phyloP scores from a whole-genome alignment of 805 yeast genomes.

The Komagataella populi region DNA sequence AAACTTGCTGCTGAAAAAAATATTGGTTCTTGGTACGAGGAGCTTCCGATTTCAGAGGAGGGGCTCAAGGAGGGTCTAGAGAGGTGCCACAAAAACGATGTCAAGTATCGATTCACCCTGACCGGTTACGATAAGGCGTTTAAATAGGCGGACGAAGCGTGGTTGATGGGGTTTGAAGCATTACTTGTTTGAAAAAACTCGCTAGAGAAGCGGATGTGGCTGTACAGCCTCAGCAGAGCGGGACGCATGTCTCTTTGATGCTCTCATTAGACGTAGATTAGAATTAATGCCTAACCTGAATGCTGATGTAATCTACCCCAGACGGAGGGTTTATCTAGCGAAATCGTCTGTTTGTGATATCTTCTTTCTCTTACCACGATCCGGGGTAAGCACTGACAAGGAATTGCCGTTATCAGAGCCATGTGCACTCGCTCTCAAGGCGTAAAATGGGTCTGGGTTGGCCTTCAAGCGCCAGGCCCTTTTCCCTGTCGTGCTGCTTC shows the following conservation, averaged over 20 bases:
- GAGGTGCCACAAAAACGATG: conserved; percentile 40
- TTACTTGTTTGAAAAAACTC: no score
- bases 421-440: background rate
- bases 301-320: background rate
- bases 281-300: background rate
- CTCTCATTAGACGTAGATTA: background rate
- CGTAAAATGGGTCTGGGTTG: background rate
- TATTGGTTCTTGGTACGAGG: conserved; percentile 52
- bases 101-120: conserved; percentile 51
- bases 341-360: background rate
- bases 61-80: conserved; percentile 42
- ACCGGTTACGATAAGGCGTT: conserved; percentile 39
- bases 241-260: background rate
- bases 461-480: background rate
- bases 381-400: background rate
- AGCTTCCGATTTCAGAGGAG: conserved; percentile 36
- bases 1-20: conserved; percentile 45
- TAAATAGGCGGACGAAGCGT: background rate
- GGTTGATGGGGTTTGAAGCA: background rate
- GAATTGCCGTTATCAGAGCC: background rate
- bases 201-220: no score
- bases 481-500: background rate
- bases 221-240: no score
- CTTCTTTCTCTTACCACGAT: background rate
- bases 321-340: background rate